A percentile compares a stretch with the other conserved stretches of the same genome.
Evolutionary conservation across 2,329 filamentous ascomycete genomes (phyloP).

Genomic region (Hymenoscyphus albidus): DNA sequence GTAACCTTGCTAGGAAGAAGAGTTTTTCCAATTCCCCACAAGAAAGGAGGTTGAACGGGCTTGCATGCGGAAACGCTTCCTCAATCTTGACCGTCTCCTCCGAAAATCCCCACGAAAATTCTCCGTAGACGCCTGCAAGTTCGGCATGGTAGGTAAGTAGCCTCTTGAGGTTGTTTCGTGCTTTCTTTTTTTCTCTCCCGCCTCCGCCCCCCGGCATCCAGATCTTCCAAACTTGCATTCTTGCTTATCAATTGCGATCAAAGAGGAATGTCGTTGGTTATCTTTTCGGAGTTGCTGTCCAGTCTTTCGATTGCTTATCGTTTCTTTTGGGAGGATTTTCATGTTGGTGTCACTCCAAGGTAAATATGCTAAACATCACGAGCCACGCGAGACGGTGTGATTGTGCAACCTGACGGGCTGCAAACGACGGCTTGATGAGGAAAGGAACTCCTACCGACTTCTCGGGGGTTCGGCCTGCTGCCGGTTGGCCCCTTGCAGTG

Average conservation of each 20-base stretch:
- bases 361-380: constrained; percentile 2
- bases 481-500: constrained; percentile 1
- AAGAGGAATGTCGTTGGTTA: neutral
- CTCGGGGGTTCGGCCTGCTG: constrained; percentile 4
- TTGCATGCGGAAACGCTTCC: neutral
- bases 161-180: neutral
- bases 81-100: neutral
- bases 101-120: neutral
- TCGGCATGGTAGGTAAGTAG: neutral
- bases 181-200: neutral
- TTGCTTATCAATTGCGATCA: neutral
- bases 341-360: neutral
- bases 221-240: neutral
- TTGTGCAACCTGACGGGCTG: neutral
- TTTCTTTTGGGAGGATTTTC: neutral
- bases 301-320: neutral
- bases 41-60: neutral
- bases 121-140: neutral
- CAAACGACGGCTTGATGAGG: neutral
- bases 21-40: neutral
- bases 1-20: neutral
- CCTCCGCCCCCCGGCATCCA: too few relatives aligned
- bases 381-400: neutral
- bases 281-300: neutral
- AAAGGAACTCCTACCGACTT: neutral